phyloP scores from a whole-genome alignment of 2,329 filamentous ascomycete species.

The Myriosclerotinia scirpicola region DNA sequence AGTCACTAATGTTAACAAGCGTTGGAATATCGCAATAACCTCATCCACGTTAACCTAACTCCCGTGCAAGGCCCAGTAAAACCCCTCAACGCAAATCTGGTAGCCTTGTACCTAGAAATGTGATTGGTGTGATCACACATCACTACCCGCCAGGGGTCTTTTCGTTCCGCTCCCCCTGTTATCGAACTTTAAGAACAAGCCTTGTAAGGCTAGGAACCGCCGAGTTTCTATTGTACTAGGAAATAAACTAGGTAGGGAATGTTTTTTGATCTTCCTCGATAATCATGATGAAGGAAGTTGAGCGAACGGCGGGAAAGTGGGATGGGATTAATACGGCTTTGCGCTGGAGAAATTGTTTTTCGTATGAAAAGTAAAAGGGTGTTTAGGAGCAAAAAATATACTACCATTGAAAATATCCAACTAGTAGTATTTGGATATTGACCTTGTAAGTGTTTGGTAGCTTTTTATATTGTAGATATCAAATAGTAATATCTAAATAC shows the following conservation, averaged over 20 bases:
- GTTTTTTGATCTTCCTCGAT: not conserved
- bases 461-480: too few species aligned
- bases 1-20: not conserved
- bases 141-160: not conserved
- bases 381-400: too few species aligned
- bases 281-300: not conserved
- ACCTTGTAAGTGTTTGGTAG: too few species aligned
- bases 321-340: too few species aligned
- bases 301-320: not conserved
- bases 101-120: not conserved
- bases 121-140: not conserved
- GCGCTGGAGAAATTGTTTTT: not conserved
- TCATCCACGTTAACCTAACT: not conserved
- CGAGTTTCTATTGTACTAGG: not conserved
- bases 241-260: not conserved
- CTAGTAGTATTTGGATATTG: too few species aligned
- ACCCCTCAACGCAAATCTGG: not conserved
- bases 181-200: not conserved
- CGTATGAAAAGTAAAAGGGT: not conserved
- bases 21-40: constrained; percentile 1
- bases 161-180: not conserved
- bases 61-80: not conserved
- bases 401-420: too few species aligned
- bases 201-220: constrained; percentile 7
- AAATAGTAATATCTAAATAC: too few species aligned